phyloP scores from a whole-genome alignment of 192 early-diverging fungal genomes.

The Entrophospora sp. region DNA sequence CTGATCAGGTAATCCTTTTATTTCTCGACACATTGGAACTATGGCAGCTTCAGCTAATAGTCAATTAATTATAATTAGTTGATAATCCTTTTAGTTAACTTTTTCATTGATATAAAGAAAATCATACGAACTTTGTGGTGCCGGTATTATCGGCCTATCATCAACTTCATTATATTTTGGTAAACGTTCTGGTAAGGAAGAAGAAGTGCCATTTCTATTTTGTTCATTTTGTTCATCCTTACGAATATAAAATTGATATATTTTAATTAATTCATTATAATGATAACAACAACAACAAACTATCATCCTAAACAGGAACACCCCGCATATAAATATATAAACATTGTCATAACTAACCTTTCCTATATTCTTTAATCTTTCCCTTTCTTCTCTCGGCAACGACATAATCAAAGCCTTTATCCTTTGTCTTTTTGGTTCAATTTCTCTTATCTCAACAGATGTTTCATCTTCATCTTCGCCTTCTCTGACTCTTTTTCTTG shows the following conservation, averaged over 20 bases:
- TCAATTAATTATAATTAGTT: background rate
- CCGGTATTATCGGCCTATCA: too few relatives aligned
- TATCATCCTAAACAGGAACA: background rate
- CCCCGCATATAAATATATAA: background rate
- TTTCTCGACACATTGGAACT: background rate
- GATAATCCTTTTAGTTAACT: background rate
- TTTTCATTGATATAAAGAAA: background rate
- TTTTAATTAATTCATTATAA: too few relatives aligned
- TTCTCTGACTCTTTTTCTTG: background rate
- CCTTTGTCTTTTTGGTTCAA: background rate
- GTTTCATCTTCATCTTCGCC: conserved; percentile 7
- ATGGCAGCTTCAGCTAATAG: background rate
- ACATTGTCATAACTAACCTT: background rate
- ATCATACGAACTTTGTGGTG: background rate
- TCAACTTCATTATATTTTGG: too few relatives aligned
- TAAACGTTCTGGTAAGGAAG: too few relatives aligned
- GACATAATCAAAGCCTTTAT: conserved; percentile 5
- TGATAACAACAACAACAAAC: too few relatives aligned
- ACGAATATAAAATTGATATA: too few relatives aligned
- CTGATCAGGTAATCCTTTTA: background rate
- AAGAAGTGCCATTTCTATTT: background rate
- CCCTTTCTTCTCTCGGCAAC: background rate
- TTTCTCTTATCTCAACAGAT: background rate
- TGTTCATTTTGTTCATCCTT: background rate
- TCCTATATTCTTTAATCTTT: background rate